Percentiles rank a stretch among this genome's conserved stretches.
These are phyloP conservation scores for Lasiosphaeria hispida DNA, from an alignment of 495 filamentous ascomycete species.

Conservation along the genomic window DNA sequence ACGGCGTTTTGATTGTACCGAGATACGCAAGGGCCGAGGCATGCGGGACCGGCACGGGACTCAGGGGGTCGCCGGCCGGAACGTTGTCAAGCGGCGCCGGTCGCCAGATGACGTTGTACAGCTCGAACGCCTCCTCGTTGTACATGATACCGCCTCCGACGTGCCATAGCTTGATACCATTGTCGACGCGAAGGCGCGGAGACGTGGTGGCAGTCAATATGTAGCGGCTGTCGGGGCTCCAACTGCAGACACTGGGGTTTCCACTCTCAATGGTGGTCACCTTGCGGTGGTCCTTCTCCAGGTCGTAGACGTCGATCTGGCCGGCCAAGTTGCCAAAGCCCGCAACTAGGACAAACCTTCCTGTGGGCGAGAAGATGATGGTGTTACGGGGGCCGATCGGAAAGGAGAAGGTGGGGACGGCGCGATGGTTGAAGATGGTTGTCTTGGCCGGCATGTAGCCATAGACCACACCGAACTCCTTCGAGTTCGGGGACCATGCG, in stretches of 20 bases:
- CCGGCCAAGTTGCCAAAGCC: constrained; percentile 97
- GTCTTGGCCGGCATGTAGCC: constrained; percentile 98
- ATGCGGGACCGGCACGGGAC: constrained; percentile 77
- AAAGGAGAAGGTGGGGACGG: constrained; percentile 75
- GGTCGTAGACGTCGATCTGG: constrained; percentile 95
- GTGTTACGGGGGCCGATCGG: constrained; percentile 87
- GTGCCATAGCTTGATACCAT: constrained; percentile 94
- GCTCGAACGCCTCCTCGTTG: constrained; percentile 86
- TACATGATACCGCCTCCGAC: constrained; percentile 89
- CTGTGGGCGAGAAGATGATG: constrained; percentile 90
- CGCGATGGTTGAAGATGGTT: constrained; percentile 89
- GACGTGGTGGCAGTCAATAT: constrained; percentile 97
- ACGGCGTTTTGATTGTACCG: constrained; percentile 81
- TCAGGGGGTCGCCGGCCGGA: constrained; percentile 68
- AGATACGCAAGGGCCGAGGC: constrained; percentile 80
- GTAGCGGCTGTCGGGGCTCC: constrained; percentile 92
- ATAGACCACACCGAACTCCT: constrained; percentile 95
- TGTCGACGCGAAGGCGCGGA: constrained; percentile 91
- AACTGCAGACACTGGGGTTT: constrained; percentile 91
- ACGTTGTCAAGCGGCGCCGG: constrained; percentile 63
- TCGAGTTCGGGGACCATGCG: constrained; percentile 93
- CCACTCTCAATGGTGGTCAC: constrained; percentile 92
- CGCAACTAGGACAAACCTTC: constrained; percentile 87
- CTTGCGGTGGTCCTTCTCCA: constrained; percentile 87
- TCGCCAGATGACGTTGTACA: constrained; percentile 91